A percentile compares a stretch with the other conserved stretches of the same genome.
Evolutionary conservation across 768 basidiomycete species (phyloP).

Genomic region (Lactarius pseudohatsudake): DNA sequence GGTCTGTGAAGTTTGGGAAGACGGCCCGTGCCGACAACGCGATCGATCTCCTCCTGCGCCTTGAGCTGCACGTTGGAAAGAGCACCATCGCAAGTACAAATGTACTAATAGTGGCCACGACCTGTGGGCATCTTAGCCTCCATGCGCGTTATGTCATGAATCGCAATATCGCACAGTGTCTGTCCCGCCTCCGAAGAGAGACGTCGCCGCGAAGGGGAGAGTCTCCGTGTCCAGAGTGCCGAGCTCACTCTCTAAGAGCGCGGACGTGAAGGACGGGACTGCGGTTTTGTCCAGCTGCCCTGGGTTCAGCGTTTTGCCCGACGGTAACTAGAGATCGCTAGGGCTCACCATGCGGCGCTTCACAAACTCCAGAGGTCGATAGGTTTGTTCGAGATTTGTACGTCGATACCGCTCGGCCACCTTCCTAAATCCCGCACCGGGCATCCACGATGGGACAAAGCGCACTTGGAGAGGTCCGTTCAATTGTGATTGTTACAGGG

Average conservation of each 20-base stretch:
- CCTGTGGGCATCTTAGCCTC: slow-evolving; percentile 6
- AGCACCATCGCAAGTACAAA: slow-evolving; percentile 30
- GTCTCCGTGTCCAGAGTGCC: slow-evolving; percentile 3
- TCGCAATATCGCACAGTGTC: slow-evolving; percentile 16
- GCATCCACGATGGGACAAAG: slow-evolving; percentile 30
- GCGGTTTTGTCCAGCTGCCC: slow-evolving; percentile 5
- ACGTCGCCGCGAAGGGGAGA: slow-evolving; percentile 11
- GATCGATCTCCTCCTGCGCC: slow-evolving; percentile 33
- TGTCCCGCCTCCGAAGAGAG: slow-evolving; percentile 23
- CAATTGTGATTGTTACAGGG: neutral
- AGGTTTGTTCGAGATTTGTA: slow-evolving; percentile 19
- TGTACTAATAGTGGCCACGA: slow-evolving; percentile 21
- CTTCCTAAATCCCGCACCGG: slow-evolving; percentile 29
- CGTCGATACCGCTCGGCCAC: slow-evolving; percentile 12
- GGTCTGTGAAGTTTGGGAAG: slow-evolving; percentile 29
- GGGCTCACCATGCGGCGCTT: slow-evolving; percentile 28
- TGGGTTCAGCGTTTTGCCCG: neutral
- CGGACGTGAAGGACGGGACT: slow-evolving; percentile 10
- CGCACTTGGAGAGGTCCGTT: slow-evolving; percentile 6
- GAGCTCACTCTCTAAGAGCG: slow-evolving; percentile 8
- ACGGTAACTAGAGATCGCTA: neutral
- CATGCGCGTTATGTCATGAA: neutral
- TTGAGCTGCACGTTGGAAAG: slow-evolving; percentile 30
- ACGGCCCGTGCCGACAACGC: slow-evolving; percentile 27
- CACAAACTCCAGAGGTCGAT: slow-evolving; percentile 26